Evolutionary conservation across 1,139 yeast species (phyloP), one percentile per base, ranked within the genome.

Genomic region (Arxiozyma telluris): DNA sequence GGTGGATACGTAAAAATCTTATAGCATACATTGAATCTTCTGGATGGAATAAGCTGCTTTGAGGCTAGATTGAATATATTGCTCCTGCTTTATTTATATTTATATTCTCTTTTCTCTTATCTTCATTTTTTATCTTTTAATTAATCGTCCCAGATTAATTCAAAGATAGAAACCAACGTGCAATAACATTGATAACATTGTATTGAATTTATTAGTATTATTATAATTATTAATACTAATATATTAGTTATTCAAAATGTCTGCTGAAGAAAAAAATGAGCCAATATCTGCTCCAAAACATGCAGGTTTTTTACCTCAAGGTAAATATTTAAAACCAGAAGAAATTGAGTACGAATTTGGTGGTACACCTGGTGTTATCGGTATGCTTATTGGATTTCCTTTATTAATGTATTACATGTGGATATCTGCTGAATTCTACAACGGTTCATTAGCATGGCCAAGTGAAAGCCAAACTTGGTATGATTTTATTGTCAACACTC

Each of bases 311-410:
- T 58, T 68, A 57, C 69, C 72, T 6, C 70, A 64, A 59, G 71
- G 71, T 39, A 72, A 71, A 57, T 73, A 71, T 58, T 58, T 73
- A 56, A 69, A 72, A 55, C 70, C 73, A 47, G 73, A 71, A 49
- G 69, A 75, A 51, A 70, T 73, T 49, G 91, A 84, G 65, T 88
- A 81, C 73, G 98, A 93, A 64, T 93, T 93, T 66, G 98, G 98
- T 52, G 98, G 98, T 0, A 87, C 96, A 23, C 69, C 76, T n/a
- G 98, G 98, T 53, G 96, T 89, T 47, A 57, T 83, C 21, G 90
- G 93, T n/a, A 91, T 93, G 97, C 82, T 93, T 83, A 67, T 80
- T 50, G 96, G 96, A 2, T 94, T 93, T 74, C 98, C 98, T 6
- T 68, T 84, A 52, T 76, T 94, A 66, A 93, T 93, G 98, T 88